Conservation (phyloP, 2,329 filamentous ascomycete genomes). For the Xylaria sp. region DNA sequence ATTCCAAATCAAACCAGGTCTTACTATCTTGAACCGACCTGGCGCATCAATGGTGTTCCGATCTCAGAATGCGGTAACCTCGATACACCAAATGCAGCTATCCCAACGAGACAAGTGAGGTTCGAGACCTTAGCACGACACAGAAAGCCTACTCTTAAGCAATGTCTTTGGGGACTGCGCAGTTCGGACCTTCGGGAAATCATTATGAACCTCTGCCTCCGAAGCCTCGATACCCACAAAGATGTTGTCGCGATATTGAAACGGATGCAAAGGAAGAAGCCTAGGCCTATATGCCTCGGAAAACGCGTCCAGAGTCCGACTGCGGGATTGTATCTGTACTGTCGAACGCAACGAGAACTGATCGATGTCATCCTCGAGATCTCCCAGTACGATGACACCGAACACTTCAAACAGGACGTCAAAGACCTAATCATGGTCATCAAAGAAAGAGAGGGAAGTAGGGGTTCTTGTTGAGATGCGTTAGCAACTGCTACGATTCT, state of each 20-base stretch:
- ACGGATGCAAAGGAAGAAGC: conserved; percentile 30
- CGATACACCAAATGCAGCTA: not conserved
- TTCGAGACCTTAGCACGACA: not conserved
- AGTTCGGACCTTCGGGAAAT: conserved; percentile 35
- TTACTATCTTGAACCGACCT: conserved; percentile 38
- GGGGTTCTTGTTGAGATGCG: not conserved
- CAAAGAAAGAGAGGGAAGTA: conserved; percentile 22
- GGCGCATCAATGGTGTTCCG: conserved; percentile 34
- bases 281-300: conserved; percentile 20
- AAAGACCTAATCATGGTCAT: conserved; percentile 34
- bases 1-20: conserved; percentile 5
- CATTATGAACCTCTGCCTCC: conserved; percentile 37
- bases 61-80: conserved; percentile 15
- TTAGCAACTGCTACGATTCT: not conserved
- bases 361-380: conserved; percentile 38
- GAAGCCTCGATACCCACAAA: conserved; percentile 26
- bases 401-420: conserved; percentile 29
- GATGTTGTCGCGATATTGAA: conserved; percentile 35
- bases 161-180: conserved; percentile 11
- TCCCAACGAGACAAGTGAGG: not conserved
- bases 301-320: conserved; percentile 29
- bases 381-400: conserved; percentile 16
- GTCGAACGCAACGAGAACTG: conserved; percentile 34
- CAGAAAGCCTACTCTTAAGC: conserved; percentile 7
- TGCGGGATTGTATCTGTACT: conserved; percentile 36